Conservation (phyloP, 768 basidiomycete species). For the Xerocomus brunneocitrinus region DNA sequence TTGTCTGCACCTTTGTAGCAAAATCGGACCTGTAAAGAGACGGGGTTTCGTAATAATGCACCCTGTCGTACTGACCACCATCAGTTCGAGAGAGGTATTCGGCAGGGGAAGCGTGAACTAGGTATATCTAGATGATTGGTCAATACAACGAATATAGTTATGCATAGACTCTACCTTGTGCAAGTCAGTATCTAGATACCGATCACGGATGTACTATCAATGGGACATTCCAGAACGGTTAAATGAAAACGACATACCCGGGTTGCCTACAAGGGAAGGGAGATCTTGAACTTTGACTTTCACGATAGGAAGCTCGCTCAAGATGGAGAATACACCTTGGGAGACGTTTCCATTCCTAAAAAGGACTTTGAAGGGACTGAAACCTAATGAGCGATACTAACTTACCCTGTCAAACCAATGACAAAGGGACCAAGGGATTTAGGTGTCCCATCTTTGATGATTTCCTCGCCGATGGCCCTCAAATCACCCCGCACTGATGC, state of each 20-base stretch:
- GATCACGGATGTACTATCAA: not conserved
- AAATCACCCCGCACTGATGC: constrained; percentile 49
- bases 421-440: constrained; percentile 69
- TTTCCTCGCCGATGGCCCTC: constrained; percentile 50
- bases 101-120: constrained; percentile 63
- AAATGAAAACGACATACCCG: constrained; percentile 35
- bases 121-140: constrained; percentile 51
- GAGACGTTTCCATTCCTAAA: constrained; percentile 77
- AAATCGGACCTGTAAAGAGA: constrained; percentile 64
- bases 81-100: constrained; percentile 67
- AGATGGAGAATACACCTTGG: constrained; percentile 67
- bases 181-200: constrained; percentile 45
- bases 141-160: not conserved
- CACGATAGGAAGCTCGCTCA: constrained; percentile 65
- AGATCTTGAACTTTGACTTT: constrained; percentile 55
- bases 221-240: not conserved
- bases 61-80: constrained; percentile 54
- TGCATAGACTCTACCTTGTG: constrained; percentile 42
- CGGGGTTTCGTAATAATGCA: constrained; percentile 72
- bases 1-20: constrained; percentile 50
- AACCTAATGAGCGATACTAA: not conserved
- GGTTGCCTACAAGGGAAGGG: constrained; percentile 47
- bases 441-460: constrained; percentile 56
- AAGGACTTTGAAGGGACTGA: not conserved
- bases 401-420: constrained; percentile 79